Evolutionary conservation across 2,329 filamentous ascomycete genomes (phyloP), one percentile per base, ranked within the genome.

Genomic region (Sporothrix protearum): DNA sequence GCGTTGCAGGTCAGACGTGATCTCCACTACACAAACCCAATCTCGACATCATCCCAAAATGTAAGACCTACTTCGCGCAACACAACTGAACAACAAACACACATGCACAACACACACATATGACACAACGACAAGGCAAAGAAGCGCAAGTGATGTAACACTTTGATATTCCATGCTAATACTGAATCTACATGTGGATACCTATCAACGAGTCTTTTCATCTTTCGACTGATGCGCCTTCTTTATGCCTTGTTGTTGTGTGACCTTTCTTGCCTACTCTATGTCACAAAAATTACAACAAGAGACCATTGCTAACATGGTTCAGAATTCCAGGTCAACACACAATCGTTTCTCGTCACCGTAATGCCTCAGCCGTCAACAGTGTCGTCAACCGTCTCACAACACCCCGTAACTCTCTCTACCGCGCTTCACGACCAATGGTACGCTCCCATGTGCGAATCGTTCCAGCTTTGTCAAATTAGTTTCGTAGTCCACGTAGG

Each of bases 91-190:
- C 33, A 45, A 71, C n/a, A n/a, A n/a, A n/a, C n/a, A n/a, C n/a
- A 57, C 51, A 30, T 14, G 33, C 19, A 61, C 30, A 33, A 30
- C 33, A n/a, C 19, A 33, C 19, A 36, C 25, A 25, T 22, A 16
- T 10, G 55, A 33, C 36, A 30, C 47, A 25, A 42, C 63, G 45
- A 71, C 71, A 72, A 36, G 61, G 45, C 72, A 75, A 81, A 81
- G 82, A 67, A 51, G 10, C 70, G 72, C 72, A 55, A 30, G 70
- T 92, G 90, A 92, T 92, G 89, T 87, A 84, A 83, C 83, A 86
- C 82, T 82, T 70, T 83, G 84, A 85, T 83, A 89, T 89, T 91
- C 89, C 88, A 91, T 92, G 90, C 90, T 92, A 92, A 92, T 88
- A 83, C 91, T 85, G 89, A 92, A 88, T 78, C 78, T 76, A 77